Base-by-base conservation (phyloP, 768 basidiomycete genomes). In the Podaxis sp. region DNA sequence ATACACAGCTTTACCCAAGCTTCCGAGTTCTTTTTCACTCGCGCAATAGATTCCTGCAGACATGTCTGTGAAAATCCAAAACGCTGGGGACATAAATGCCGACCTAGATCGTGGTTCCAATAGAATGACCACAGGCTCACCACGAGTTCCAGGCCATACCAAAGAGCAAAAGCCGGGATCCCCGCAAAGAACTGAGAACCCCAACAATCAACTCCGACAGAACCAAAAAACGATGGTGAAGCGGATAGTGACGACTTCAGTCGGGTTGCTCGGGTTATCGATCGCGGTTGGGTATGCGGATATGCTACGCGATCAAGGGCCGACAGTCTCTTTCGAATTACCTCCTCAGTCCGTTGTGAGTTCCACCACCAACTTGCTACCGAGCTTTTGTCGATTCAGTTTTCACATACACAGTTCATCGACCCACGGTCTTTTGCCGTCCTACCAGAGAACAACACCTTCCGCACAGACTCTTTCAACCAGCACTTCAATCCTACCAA, bases 401-500 rank as follows among this genome's bases (percentile, higher is more conserved):
- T 19, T 46, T 5, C 15, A 2, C n/a, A n/a, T 46, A 53, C 58
- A 19, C 63, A 89, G 87, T 74, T 82, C 53, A 69, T 86, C 42
- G 75, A 84, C 62, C 84, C 84, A 28, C 76, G 70, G 7, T 74
- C 79, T 2, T 85, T 85, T 64, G 80, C 81, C 17, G 87, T 87
- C 9, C 68, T 87, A 7, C 81, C 81, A 5, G 66, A 76, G 15
- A 79, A 77, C 74, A 79, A 61, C 28, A 63, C 75, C 2, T 81
- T 80, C 68, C 77, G 79, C 22, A 68, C 74, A 8, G 67, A 69
- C 26, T 67, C 80, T 11, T 80, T 79, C 42, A 73, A 69, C 30
- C 68, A 77, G 12, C 77, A 80, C 52, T 85, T 87, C 74, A 87
- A 88, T 67, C 89, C 88, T 2, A 87, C 86, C 17, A 81, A 82